Percentiles rank a stretch among this genome's conserved stretches.
Evolutionary conservation across 2,329 filamentous ascomycete species (phyloP).

Genomic region (Colletotrichum agaves): DNA sequence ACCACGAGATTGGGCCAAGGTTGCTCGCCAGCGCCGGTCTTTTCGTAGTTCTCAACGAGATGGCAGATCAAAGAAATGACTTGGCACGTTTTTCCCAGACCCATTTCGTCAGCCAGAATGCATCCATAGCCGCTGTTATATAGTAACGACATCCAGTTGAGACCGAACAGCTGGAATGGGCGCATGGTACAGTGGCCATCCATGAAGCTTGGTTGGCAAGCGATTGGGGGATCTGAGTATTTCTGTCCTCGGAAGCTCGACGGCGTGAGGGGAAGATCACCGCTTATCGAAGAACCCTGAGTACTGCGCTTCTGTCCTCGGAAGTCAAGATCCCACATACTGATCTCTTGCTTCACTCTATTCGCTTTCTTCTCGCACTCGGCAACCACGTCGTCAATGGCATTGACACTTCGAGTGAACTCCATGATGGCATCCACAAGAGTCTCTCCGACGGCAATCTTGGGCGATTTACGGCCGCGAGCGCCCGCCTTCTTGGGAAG

Average conservation of each 20-base stretch:
- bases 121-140: constrained; percentile 84
- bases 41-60: constrained; percentile 72
- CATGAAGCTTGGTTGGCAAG: constrained; percentile 81
- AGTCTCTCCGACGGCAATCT: constrained; percentile 62
- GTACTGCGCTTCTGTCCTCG: constrained; percentile 54
- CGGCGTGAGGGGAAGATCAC: constrained; percentile 56
- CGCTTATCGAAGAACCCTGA: constrained; percentile 41
- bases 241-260: constrained; percentile 50
- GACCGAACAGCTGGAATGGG: constrained; percentile 90
- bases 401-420: constrained; percentile 83
- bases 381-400: constrained; percentile 83
- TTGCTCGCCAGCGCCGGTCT: constrained; percentile 47
- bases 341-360: constrained; percentile 57
- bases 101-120: constrained; percentile 98
- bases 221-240: constrained; percentile 56
- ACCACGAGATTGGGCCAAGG: constrained; percentile 83
- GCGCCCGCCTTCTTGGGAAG: constrained; percentile 59
- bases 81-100: constrained; percentile 94
- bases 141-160: constrained; percentile 93
- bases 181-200: constrained; percentile 81
- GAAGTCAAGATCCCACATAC: constrained; percentile 60
- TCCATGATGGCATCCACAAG: constrained; percentile 67
- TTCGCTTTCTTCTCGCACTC: constrained; percentile 80
- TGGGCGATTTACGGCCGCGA: constrained; percentile 52
- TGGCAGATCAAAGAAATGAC: constrained; percentile 93